Conservation (phyloP, 257 asterid genomes). For the Galeopsis tetrahit region DNA sequence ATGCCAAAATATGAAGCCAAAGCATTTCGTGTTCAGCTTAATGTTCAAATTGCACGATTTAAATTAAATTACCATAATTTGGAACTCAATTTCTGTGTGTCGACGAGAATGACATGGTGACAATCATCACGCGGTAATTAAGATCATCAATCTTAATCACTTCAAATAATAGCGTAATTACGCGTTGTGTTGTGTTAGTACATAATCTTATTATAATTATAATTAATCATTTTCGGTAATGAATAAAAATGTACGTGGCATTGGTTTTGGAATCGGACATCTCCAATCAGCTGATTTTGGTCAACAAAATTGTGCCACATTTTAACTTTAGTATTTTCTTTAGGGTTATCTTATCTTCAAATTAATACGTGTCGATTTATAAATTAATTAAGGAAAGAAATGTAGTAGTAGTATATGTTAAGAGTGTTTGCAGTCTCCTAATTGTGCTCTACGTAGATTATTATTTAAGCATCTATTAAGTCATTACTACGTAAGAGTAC, state of each 20-base stretch:
- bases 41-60: no score
- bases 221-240: not conserved
- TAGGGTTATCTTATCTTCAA: slow-evolving; percentile 18
- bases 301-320: slow-evolving; percentile 24
- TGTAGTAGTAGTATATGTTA: not conserved
- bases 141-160: slow-evolving; percentile 8
- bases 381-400: not conserved
- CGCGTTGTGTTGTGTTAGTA: slow-evolving; percentile 18
- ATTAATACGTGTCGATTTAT: not conserved
- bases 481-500: not conserved
- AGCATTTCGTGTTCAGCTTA: no score
- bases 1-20: no score
- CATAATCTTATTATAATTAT: not conserved
- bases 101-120: slow-evolving; percentile 34
- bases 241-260: not conserved
- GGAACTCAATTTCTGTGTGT: not conserved
- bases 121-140: slow-evolving; percentile 35
- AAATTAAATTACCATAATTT: no score
- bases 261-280: not conserved
- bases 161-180: slow-evolving; percentile 25
- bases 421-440: not conserved
- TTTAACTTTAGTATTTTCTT: not conserved
- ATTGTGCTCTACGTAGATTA: not conserved
- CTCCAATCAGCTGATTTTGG: slow-evolving; percentile 2
- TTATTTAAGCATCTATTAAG: not conserved